Evolutionary conservation across 164 flowering plant genomes (phyloP).

Genomic region (Litsea cubeba): DNA sequence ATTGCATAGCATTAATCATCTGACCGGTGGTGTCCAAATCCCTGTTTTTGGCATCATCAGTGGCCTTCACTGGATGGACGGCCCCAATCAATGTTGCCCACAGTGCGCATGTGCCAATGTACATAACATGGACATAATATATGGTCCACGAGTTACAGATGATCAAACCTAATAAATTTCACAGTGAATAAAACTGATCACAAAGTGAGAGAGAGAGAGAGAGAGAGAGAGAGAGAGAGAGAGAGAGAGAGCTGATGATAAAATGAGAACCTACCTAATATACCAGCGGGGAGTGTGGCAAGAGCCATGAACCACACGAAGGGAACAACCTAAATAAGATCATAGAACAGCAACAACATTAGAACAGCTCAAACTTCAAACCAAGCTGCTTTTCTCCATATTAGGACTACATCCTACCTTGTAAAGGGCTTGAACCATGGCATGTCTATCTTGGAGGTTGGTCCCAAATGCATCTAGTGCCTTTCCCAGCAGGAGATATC

Average conservation of each 20-base stretch:
- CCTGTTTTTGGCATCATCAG: too few relatives aligned
- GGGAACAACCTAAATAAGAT: constrained; percentile 46
- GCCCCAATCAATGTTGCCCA: too few relatives aligned
- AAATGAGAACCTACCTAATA: constrained; percentile 38
- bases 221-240: too few relatives aligned
- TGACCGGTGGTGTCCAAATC: too few relatives aligned
- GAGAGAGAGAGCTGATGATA: too few relatives aligned
- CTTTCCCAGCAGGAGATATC: constrained; percentile 62
- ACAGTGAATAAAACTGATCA: too few relatives aligned
- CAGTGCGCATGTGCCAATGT: too few relatives aligned
- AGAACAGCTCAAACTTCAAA: not conserved
- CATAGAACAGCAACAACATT: not conserved
- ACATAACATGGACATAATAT: too few relatives aligned
- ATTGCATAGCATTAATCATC: too few relatives aligned
- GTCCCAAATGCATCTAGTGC: constrained; percentile 62
- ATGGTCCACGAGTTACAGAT: too few relatives aligned
- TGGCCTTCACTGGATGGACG: too few relatives aligned
- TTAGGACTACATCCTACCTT: constrained; percentile 29
- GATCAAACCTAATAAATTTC: too few relatives aligned
- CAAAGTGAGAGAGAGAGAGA: not conserved
- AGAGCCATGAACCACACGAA: constrained; percentile 72
- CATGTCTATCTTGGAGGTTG: constrained; percentile 35
- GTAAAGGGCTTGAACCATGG: constrained; percentile 53
- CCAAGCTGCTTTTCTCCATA: not conserved
- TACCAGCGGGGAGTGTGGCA: constrained; percentile 69